These are phyloP conservation scores for Plasmopara halstedii DNA, from an alignment of 352 stramenopile genomes.

Conservation along the genomic window DNA sequence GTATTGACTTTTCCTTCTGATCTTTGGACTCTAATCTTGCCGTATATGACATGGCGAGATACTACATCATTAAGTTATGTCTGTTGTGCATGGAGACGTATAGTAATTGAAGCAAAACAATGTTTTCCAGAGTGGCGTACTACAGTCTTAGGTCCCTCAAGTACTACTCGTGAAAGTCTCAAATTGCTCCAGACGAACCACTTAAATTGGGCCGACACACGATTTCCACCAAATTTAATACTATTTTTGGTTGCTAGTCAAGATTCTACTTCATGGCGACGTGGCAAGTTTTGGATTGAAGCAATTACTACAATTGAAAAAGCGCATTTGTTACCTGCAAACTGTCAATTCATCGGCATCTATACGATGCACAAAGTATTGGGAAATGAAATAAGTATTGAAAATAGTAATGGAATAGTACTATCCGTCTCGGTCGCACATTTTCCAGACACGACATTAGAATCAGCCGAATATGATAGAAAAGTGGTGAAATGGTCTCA, in stretches of 20 bases:
- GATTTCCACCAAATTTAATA: constrained; percentile 38
- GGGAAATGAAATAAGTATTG: neutral
- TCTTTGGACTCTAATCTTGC: constrained; percentile 33
- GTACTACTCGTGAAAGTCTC: constrained; percentile 20
- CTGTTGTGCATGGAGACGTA: constrained; percentile 16
- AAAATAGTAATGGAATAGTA: constrained; percentile 19
- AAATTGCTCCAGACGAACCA: constrained; percentile 29
- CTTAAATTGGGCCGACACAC: constrained; percentile 18
- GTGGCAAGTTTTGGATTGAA: constrained; percentile 31
- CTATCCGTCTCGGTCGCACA: constrained; percentile 30
- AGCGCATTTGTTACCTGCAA: constrained; percentile 29
- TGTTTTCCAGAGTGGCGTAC: constrained; percentile 30
- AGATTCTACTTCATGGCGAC: constrained; percentile 20
- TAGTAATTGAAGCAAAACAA: constrained; percentile 16
- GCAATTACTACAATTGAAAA: constrained; percentile 25
- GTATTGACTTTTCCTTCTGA: constrained; percentile 29
- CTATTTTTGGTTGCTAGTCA: constrained; percentile 27
- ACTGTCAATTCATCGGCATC: constrained; percentile 31
- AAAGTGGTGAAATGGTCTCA: constrained; percentile 38
- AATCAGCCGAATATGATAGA: constrained; percentile 40
- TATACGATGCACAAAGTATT: constrained; percentile 32
- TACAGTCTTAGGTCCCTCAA: constrained; percentile 21
- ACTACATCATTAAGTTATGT: constrained; percentile 28
- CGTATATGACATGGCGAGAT: constrained; percentile 42
- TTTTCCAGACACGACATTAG: constrained; percentile 37